Evolutionary conservation across 2,329 filamentous ascomycete genomes (phyloP), one percentile per base, ranked within the genome.

Genomic region (Pezicula carpinea): DNA sequence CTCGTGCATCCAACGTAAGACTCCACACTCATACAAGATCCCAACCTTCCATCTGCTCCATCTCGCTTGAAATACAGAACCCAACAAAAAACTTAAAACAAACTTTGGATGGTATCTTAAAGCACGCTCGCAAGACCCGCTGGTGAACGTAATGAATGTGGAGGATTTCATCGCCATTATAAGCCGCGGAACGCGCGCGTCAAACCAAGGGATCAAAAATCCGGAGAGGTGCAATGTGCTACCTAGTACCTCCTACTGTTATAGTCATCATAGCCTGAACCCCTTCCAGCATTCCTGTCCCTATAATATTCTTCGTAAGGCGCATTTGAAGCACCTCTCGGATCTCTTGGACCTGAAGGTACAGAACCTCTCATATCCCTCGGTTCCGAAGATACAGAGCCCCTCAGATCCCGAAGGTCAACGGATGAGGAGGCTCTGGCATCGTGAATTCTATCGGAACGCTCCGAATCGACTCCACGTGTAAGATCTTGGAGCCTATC

Each of bases 401-500:
- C 10, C 15, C 18, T 23, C 5, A 19, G 22, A n/a, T 40, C 22
- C n/a, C 38, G 19, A 26, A 11, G 21, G 22, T 40, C 38, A 23
- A 21, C 26, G 11, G 38, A 26, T 11, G 22, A 19, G n/a, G 38
- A 40, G 2, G 14, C 19, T 26, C 38, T 21, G 8, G n/a, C 18
- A n/a, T 40, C 38, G n/a, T 40, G 22, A 11, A 11, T 15, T 40
- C 38, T 40, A 22, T 40, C 14, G 13, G 14, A n/a, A n/a, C 35
- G 35, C 11, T 39, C 38, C n/a, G 22, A 8, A 11, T 40, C 38
- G 14, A n/a, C 15, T 21, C n/a, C 22, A 6, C 38, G 18, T 11
- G 18, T 26, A 14, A 44, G 15, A 21, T 44, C 43, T 38, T 44
- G 32, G 7, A 44, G 14, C 19, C 43, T 36, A 21, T 44, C 43